Conservation (phyloP, 2,329 filamentous ascomycete species). For the Penicillium nordicum region DNA sequence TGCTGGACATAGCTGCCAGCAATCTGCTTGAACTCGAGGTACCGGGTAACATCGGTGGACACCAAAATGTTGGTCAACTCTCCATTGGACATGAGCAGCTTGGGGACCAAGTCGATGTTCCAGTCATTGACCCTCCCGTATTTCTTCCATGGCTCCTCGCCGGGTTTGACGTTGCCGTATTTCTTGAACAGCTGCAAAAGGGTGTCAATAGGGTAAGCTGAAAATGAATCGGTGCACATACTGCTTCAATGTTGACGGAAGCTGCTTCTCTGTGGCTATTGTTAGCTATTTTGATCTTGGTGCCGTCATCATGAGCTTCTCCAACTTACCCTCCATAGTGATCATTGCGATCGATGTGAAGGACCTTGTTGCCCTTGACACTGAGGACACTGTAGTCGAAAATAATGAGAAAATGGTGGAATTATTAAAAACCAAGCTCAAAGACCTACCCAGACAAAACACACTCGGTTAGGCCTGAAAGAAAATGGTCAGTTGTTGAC, state of each 20-base stretch:
- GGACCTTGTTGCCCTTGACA: conserved; percentile 98
- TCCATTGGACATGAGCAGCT: conserved; percentile 97
- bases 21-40: conserved; percentile 91
- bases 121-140: conserved; percentile 96
- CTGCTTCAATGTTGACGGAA: conserved; percentile 92
- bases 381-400: conserved; percentile 69
- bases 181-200: conserved; percentile 87
- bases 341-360: conserved; percentile 97
- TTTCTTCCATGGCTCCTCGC: conserved; percentile 95
- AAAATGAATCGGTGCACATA: conserved; percentile 43
- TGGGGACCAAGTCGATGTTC: conserved; percentile 98
- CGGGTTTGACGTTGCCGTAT: conserved; percentile 75
- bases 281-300: conserved; percentile 27
- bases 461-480: conserved; percentile 89
- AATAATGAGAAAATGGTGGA: conserved; percentile 18
- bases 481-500: conserved; percentile 24
- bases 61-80: conserved; percentile 98
- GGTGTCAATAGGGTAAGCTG: conserved; percentile 31
- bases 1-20: conserved; percentile 96
- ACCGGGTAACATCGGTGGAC: conserved; percentile 85
- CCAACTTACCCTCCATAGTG: conserved; percentile 88
- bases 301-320: conserved; percentile 19
- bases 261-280: conserved; percentile 70
- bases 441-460: conserved; percentile 84
- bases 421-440: conserved; percentile 16